Conservation (phyloP, 2,329 filamentous ascomycete genomes). For the Pseudogymnoascus sp. region DNA sequence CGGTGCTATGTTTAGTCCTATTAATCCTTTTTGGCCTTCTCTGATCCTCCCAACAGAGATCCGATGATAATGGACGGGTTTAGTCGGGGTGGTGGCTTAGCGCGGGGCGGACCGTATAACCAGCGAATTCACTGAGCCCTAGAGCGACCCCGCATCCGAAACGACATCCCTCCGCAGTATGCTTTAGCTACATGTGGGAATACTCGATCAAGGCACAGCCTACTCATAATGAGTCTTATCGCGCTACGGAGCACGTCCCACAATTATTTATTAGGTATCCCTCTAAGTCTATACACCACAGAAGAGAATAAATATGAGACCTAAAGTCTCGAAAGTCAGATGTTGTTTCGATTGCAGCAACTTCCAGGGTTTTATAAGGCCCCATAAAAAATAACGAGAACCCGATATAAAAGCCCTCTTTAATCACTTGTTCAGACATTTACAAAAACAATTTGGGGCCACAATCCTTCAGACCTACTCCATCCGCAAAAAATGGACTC, state of each 20-base stretch:
- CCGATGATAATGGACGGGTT: not conserved
- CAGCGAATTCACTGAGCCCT: not conserved
- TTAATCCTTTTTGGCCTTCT: not conserved
- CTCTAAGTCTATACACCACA: not conserved
- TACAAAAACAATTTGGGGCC: not conserved
- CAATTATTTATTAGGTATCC: not conserved
- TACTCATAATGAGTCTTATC: constrained; percentile 4
- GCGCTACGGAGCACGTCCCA: not conserved
- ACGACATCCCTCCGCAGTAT: not conserved
- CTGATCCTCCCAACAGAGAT: not conserved
- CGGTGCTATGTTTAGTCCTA: not conserved
- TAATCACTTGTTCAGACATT: not conserved
- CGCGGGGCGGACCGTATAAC: not conserved
- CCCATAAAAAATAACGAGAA: not conserved
- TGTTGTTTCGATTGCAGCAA: not conserved
- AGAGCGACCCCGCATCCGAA: not conserved
- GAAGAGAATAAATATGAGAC: not conserved
- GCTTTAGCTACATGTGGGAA: not conserved
- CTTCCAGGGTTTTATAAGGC: not conserved
- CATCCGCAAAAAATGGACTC: constrained; percentile 17
- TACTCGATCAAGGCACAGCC: not conserved
- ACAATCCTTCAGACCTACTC: constrained; percentile 4
- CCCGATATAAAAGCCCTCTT: not conserved
- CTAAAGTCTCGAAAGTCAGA: not conserved
- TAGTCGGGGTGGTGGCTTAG: not conserved